Evolutionary conservation across 805 yeast genomes (phyloP), one percentile per base, ranked within the genome.

Genomic region (Pichia occidentalis): DNA sequence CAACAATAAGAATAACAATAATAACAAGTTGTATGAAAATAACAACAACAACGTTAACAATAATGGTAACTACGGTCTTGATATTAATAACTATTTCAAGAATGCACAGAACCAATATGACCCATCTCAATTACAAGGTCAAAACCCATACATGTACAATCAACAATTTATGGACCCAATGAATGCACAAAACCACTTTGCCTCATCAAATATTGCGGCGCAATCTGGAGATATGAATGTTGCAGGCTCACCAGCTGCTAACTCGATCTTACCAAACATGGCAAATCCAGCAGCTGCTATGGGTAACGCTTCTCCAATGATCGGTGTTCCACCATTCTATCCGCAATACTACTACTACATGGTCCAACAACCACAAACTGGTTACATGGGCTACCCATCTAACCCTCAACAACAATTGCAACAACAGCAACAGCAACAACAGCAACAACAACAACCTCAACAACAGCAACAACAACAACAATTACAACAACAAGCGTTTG

Each of bases 281-380:
- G 39, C 29, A 9, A 32, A 36, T 12, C 38, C 43, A 24, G 40
- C 46, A 17, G 29, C 13, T 29, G 33, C 42, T 23, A 32, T 34
- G 24, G 49, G 39, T 36, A 42, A 44, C 22, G 51, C 39, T 25
- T 49, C 48, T 32, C 59, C 59, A 44, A 53, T 54, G 56, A 50
- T 54, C 52, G 54, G 57, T 32, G 45, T 51, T 27, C 60, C 60
- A 39, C 53, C 51, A 24, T 50, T 54, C 14, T 53, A 48, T 45
- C 57, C 51, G 47, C 60, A 57, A 37, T 57, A 53, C 51, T 57
- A 56, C 46, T 57, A 56, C 37, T 44, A 50, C 32, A 58, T 38
- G 32, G 34, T 36, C 7, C 30, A 32, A 29, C 43, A 34, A 33
- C 42, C 38, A 29, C 42, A 39, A 39, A 34, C 21, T 20, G 33